Base-by-base conservation (phyloP, 2,329 filamentous ascomycete genomes). In the Botrytis elliptica region DNA sequence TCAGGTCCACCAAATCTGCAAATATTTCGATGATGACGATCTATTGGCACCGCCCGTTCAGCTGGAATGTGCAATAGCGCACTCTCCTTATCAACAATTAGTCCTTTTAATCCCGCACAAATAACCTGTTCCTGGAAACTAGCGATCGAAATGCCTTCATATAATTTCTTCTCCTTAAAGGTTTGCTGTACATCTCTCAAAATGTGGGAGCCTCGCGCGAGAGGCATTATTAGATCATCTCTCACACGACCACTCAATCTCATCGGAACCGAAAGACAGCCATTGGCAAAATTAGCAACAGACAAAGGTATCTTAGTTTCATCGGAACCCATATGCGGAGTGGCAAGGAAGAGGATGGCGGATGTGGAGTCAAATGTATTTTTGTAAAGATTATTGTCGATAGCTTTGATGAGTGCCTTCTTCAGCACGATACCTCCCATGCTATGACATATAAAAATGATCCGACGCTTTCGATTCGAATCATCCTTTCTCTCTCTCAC, bases 301-400 rank as follows among this genome's bases (percentile, higher is more conserved):
- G n/a, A n/a, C n/a, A n/a, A n/a, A n/a, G 73, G 22, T n/a, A 75
- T 20, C 8, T 74, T 64, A 8, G 77, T 74, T 38, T 62, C 36
- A 5, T 82, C 76, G 1, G 81, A 80, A 0, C 82, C 82, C 20
- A 80, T 73, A 66, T 85, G 83, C 18, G 83, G 83, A 1, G 82
- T 84, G 0, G 79, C 83, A 0, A 85, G 75, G 57, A 85, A 85
- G 40, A 84, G 76, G 0, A 84, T 80, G 0, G 79, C 77, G 3
- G 70, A 71, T 6, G 83, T 75, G 3, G 80, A 75, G 0, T 75
- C 55, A 6, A 77, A 77, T 2, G 83, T 44, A 0, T 74, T 36
- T 2, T 71, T 22, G 67, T 79, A 83, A 2, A 75, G 75, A 0
- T 52, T n/a, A 0, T 75, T 66, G 16, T 72, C 10, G 10, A 38